Evolutionary conservation across 1,284 basidiomycete genomes (phyloP).

Genomic region (Cutaneotrichosporon cyanovorans): DNA sequence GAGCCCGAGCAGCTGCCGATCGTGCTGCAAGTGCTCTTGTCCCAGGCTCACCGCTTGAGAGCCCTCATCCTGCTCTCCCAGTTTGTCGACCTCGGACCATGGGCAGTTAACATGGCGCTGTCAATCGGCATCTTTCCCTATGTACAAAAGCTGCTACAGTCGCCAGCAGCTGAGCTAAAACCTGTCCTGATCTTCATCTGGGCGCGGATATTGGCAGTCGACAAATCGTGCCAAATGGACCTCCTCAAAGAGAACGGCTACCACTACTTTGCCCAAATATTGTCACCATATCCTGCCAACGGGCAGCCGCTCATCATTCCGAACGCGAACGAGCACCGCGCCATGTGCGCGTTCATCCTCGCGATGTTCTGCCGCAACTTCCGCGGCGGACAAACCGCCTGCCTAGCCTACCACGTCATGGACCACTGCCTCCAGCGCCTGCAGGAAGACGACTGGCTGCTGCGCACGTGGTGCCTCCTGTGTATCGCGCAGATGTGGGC

Average conservation of each 20-base stretch:
- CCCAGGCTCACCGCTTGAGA: constrained; percentile 89
- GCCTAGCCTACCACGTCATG: constrained; percentile 77
- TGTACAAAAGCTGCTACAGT: constrained; percentile 91
- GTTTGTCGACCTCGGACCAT: constrained; percentile 95
- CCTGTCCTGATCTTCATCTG: constrained; percentile 99
- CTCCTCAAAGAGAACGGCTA: constrained; percentile 77
- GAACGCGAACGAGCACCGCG: constrained; percentile 91
- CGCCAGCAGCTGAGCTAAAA: constrained; percentile 85
- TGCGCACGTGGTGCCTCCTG: constrained; percentile 88
- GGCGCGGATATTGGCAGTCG: constrained; percentile 94
- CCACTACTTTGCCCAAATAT: constrained; percentile 77
- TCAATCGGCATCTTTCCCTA: constrained; percentile 99
- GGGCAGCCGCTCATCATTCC: constrained; percentile 56
- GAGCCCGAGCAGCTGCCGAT: constrained; percentile 90
- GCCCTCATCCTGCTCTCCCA: constrained; percentile 94
- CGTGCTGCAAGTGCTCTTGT: constrained; percentile 91
- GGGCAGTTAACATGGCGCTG: constrained; percentile 94
- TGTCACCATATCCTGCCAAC: constrained; percentile 50
- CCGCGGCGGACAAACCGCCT: constrained; percentile 75
- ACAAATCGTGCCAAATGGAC: constrained; percentile 85
- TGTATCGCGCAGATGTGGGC: constrained; percentile 92
- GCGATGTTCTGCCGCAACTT: constrained; percentile 87
- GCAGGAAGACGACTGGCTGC: constrained; percentile 76
- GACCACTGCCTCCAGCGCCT: constrained; percentile 80
- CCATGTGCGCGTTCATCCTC: constrained; percentile 98